Evolutionary conservation across 176 grass and related monocot genomes (phyloP), one percentile per base, ranked within the genome.

Genomic region (Aegilops tauschii): DNA sequence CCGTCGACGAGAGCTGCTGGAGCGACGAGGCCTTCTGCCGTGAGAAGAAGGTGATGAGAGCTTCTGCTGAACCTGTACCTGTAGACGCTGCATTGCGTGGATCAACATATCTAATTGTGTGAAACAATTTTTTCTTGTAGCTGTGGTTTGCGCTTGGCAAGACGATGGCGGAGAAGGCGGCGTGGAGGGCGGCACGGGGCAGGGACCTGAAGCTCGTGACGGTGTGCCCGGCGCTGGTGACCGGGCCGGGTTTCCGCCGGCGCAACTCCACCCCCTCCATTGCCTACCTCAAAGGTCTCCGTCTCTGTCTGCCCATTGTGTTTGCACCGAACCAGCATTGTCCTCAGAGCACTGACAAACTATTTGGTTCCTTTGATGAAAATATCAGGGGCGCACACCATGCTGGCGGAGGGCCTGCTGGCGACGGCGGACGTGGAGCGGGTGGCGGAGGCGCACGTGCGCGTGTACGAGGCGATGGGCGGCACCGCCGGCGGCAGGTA

Each of bases 101-200:
- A 63, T 27, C 61, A 9, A 63, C 21, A 14, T 30, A 25, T 37
- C 34, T 65, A 34, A 90, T 0, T 3, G 5, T 68, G 75, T 16
- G 11, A 3, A 3, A 5, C 5, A n/a, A 83, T 61, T 86, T 25
- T 54, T 25, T 39, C 1, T 84, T 56, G 23, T 71, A 98, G 96
- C 76, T 98, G 30, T 98, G 96, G 96, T 83, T 91, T 58, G 94
- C 97, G 16, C 85, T 98, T 2, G 97, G 94, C 58, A 98, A 98
- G 77, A 96, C 94, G 10, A 98, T 91, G 94, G 94, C 97, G 6
- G 97, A 98, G 68, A 98, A 94, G 71, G 97, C 94, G 8, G 97
- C 90, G 2, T 98, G 97, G 97, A 89, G 94, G 65, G 89, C 94
- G 7, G 97, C 94, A 1, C 94, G 97, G 40, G 92, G 94, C 68